Conservation (phyloP, 371 early-diverging fungal species). For the Rhizopus delemar region DNA sequence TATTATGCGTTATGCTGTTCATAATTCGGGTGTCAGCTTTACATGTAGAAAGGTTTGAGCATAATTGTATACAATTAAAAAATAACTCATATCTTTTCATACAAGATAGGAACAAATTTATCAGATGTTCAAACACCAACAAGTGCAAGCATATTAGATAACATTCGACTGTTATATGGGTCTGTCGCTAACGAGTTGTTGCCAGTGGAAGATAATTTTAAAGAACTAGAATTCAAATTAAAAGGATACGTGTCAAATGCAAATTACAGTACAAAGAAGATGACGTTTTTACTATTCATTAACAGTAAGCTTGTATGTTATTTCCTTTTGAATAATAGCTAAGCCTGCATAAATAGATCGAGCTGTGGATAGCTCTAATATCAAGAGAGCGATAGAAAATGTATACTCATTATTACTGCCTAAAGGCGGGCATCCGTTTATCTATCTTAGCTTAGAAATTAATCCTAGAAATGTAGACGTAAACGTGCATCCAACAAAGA, state of each 20-base stretch:
- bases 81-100: neutral
- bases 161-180: conserved; percentile 83
- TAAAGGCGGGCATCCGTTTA: conserved; percentile 87
- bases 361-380: conserved; percentile 76
- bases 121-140: conserved; percentile 78
- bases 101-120: conserved; percentile 60
- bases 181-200: conserved; percentile 75
- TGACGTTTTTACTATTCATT: conserved; percentile 88
- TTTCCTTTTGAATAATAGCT: too few species aligned
- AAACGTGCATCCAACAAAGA: conserved; percentile 74
- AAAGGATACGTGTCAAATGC: conserved; percentile 81
- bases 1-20: conserved; percentile 87
- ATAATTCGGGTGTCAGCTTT: conserved; percentile 81
- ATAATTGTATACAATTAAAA: neutral
- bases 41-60: conserved; percentile 77
- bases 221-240: conserved; percentile 54
- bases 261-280: conserved; percentile 78
- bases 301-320: conserved; percentile 68
- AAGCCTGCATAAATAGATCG: conserved; percentile 60
- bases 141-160: conserved; percentile 63
- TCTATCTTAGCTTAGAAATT: conserved; percentile 86
- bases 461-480: conserved; percentile 86
- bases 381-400: conserved; percentile 80
- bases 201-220: conserved; percentile 46
- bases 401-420: conserved; percentile 83